Base-by-base conservation (phyloP, 2,329 filamentous ascomycete genomes). In the Xylariales sp. region DNA sequence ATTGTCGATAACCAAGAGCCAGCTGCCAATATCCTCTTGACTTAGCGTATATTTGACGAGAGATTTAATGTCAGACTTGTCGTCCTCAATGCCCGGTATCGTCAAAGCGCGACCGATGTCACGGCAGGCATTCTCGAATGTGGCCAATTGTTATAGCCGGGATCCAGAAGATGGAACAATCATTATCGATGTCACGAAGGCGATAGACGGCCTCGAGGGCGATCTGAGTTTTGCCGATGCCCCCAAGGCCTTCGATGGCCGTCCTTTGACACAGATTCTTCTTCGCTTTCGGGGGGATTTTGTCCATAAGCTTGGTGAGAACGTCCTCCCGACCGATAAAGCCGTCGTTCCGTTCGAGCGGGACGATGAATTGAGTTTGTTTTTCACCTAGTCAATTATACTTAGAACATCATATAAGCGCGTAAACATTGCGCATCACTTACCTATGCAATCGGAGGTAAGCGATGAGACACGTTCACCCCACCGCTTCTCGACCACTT, bases 1-100 rank as follows among this genome's bases (percentile, higher is more conserved):
- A 40, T 70, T 72, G 36, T 73, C 67, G 12, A 72, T 39, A 29
- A 73, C 52, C 29, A 71, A 42, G 1, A 73, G 51, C 69, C 66
- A 72, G 1, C 45, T 44, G 1, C 57, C 53, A 2, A 33, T 44
- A n/a, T 25, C 43, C 4, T 52, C 3, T 25, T 54, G 60, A n/a
- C n/a, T n/a, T 2, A 72, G 45, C 9, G 47, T 49, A 4, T 28
- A 31, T 27, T 64, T 64, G 4, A 72, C 60, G 2, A 67, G 53
- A 9, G 25, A 18, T 29, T 59, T 66, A 2, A 65, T 39, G 41
- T 71, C 60, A 1, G 51, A 55, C 4, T 61, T 54, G 2, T 56
- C 46, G n/a, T 66, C 46, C 4, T 64, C 49, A 4, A 59, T 53
- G 4, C 56, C 57, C 2, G 50, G 25, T 1, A 63, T 32, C 1